Conservation (phyloP, 805 yeast species). For the Barnettozyma botsteinii region DNA sequence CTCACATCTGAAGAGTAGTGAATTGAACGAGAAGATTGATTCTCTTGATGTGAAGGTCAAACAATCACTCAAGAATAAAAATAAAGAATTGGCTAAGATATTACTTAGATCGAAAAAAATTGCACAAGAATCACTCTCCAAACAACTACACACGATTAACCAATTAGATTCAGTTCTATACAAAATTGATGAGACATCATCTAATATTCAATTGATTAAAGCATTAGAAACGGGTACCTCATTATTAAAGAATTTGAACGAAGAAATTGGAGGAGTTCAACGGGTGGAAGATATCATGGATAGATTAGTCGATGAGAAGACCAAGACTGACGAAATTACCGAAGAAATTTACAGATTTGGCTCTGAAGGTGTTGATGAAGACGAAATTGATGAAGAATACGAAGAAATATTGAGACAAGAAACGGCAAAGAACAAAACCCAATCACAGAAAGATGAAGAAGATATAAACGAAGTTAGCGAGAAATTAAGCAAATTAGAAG, state of each 20-base stretch:
- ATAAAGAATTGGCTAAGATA: conserved; percentile 28
- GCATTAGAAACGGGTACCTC: conserved; percentile 33
- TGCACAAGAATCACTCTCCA: conserved; percentile 30
- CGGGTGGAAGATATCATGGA: conserved; percentile 37
- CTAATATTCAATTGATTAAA: conserved; percentile 33
- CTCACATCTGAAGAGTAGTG: conserved; percentile 21
- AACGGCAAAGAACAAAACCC: background rate
- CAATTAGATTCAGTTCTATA: conserved; percentile 34
- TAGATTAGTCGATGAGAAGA: conserved; percentile 33
- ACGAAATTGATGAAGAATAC: conserved; percentile 34
- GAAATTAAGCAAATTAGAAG: conserved; percentile 21
- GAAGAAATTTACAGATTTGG: conserved; percentile 25
- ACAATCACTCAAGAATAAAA: conserved; percentile 19
- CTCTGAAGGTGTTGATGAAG: conserved; percentile 23
- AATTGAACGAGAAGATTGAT: conserved; percentile 19
- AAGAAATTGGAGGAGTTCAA: conserved; percentile 38
- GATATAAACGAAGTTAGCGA: conserved; percentile 18
- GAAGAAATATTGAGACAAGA: conserved; percentile 25
- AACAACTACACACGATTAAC: conserved; percentile 28
- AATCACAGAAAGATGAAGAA: conserved; percentile 3
- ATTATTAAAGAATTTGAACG: conserved; percentile 33
- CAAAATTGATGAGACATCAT: conserved; percentile 39
- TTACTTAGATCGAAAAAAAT: conserved; percentile 31
- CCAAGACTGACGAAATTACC: conserved; percentile 34
- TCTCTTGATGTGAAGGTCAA: conserved; percentile 14